Percentiles rank a stretch among this genome's conserved stretches.
These are phyloP conservation scores for Evernia prunastri DNA, from an alignment of 495 filamentous ascomycete species.

Conservation along the genomic window DNA sequence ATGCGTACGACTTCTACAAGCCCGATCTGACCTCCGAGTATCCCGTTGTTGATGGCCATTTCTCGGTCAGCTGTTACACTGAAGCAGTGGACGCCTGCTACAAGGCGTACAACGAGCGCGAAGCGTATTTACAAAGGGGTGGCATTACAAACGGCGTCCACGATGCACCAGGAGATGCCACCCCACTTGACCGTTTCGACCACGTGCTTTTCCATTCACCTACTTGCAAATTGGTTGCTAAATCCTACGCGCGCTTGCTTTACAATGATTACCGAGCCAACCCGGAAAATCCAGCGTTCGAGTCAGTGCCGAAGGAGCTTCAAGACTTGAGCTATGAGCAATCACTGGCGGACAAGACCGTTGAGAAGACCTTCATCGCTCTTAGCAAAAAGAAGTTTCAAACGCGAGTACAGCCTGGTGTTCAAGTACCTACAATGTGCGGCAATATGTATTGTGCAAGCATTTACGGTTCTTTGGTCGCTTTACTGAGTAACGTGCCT, in stretches of 20 bases:
- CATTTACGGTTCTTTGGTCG: conserved; percentile 80
- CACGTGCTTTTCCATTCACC: conserved; percentile 94
- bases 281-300: conserved; percentile 71
- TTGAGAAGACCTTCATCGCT: conserved; percentile 95
- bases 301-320: conserved; percentile 79
- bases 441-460: conserved; percentile 99
- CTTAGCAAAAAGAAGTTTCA: conserved; percentile 94
- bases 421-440: conserved; percentile 86
- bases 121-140: conserved; percentile 62
- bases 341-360: conserved; percentile 83
- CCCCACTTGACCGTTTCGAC: conserved; percentile 85
- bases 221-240: conserved; percentile 94
- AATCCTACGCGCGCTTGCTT: conserved; percentile 88
- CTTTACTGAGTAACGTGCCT: conserved; percentile 65
- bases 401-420: conserved; percentile 75
- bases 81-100: conserved; percentile 94
- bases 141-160: conserved; percentile 52
- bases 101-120: conserved; percentile 86
- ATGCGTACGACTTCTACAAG: conserved; percentile 99
- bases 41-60: conserved; percentile 93
- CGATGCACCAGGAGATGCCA: conserved; percentile 42
- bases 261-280: conserved; percentile 92
- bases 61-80: conserved; percentile 90
- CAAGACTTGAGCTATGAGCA: conserved; percentile 76
- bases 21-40: conserved; percentile 97